Percentiles rank a stretch among this genome's conserved stretches.
These are phyloP conservation scores for Cyclocybe aegerita DNA, from an alignment of 768 basidiomycete genomes.

Conservation along the genomic window DNA sequence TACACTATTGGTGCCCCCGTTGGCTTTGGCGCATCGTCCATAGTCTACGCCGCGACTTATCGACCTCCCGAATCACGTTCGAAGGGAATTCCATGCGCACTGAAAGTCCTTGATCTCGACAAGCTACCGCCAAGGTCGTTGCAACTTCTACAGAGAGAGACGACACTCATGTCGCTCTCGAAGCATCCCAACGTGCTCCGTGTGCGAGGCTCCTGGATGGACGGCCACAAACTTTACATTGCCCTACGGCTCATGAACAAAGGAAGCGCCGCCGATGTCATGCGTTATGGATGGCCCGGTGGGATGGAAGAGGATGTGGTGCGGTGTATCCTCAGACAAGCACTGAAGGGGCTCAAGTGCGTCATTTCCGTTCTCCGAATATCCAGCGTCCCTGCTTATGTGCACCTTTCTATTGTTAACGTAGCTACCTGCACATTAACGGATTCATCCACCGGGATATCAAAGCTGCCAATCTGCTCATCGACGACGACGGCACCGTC, in stretches of 20 bases:
- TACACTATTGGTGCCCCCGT: constrained; percentile 78
- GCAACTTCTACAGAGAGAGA: constrained; percentile 78
- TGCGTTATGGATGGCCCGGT: constrained; percentile 82
- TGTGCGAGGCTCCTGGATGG: constrained; percentile 87
- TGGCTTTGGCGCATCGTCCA: constrained; percentile 90
- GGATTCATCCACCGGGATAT: constrained; percentile 93
- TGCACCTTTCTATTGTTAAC: not conserved
- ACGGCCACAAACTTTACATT: constrained; percentile 81
- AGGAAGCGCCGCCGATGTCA: constrained; percentile 83
- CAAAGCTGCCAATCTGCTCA: constrained; percentile 91
- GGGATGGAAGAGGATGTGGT: constrained; percentile 91
- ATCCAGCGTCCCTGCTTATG: not conserved
- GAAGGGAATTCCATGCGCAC: constrained; percentile 61
- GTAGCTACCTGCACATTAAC: constrained; percentile 83
- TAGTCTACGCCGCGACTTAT: constrained; percentile 80
- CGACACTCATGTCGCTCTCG: constrained; percentile 87
- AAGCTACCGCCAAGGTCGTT: constrained; percentile 68
- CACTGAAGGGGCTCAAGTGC: constrained; percentile 84
- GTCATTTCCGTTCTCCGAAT: constrained; percentile 21
- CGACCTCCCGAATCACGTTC: constrained; percentile 28
- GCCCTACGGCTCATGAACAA: constrained; percentile 89
- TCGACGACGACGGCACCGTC: constrained; percentile 89
- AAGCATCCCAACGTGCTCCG: constrained; percentile 94
- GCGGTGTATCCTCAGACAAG: constrained; percentile 81
- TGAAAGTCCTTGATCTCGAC: constrained; percentile 91